Base-by-base conservation (phyloP, 441 rosid species). In the Bocquillonia castaneifolia region DNA sequence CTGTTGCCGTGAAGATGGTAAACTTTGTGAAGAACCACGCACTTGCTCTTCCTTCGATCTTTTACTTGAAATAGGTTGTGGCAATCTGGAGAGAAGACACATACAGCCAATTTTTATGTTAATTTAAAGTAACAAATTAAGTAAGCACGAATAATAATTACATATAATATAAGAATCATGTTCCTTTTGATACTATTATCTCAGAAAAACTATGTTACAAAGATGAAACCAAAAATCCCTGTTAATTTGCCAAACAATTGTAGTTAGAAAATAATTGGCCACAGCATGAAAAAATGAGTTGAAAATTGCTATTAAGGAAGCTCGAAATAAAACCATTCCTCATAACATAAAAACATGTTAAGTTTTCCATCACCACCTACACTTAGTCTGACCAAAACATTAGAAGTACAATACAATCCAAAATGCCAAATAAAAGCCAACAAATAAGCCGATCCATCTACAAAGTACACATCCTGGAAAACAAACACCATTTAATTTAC, bases 31-130 rank as follows among this genome's bases (percentile, higher is more conserved):
- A 57, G 79, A 72, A n/a, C 54, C 17, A 13, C 17, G 65, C 52
- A 7, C 26, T 65, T 66, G 13, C 66, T 77, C 72, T 51, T 79
- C 81, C 77, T 79, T 83, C 12, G 64, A 26, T 36, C 81, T 32
- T 76, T 83, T 81, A 77, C 72, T 77, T 15, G 75, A 71, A 54
- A 50, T 37, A 18, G 79, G 76, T 36, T 71, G 72, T 0, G 71
- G 68, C 55, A 56, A 79, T 73, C 89, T 82, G 73, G 47, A 48
- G 7, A 26, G n/a, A 63, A 53, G 63, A 39, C 51, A n/a, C 20
- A 2, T 23, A 0, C 64, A 2, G 0, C n/a, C n/a, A n/a, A n/a
- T n/a, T n/a, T n/a, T n/a, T n/a, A n/a, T n/a, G n/a, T n/a, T n/a
- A n/a, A 22, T 17, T 40, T 17, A 39, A 36, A 31, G 22, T 2